A percentile compares a stretch with the other conserved stretches of the same genome.
Conservation (phyloP, 139 green algal genomes). For the Tetraselmis striata region DNA sequence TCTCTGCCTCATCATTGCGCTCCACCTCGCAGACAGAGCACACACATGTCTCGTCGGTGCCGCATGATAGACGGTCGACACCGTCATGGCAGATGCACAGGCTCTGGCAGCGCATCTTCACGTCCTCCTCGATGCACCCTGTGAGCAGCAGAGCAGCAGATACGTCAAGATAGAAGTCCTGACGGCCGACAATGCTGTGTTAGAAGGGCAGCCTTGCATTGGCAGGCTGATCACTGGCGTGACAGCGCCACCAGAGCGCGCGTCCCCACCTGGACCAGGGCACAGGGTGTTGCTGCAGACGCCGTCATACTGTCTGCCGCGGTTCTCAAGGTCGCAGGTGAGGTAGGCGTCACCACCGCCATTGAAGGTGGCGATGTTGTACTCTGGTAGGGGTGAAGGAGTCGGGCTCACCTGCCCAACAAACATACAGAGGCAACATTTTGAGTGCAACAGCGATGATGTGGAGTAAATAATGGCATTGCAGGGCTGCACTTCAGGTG, state of each 20-base stretch:
- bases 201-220: no score
- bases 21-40: background rate
- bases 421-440: no score
- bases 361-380: constrained; percentile 40
- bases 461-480: no score
- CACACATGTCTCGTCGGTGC: background rate
- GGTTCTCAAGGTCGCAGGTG: constrained; percentile 32
- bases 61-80: background rate
- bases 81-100: background rate
- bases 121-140: background rate
- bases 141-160: no score
- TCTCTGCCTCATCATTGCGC: background rate
- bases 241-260: no score
- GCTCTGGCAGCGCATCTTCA: background rate
- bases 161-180: no score
- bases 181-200: no score
- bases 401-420: no score
- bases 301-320: constrained; percentile 44
- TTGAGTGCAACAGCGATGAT: no score
- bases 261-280: background rate
- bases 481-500: no score
- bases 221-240: no score
- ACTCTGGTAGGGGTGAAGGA: constrained; percentile 5
- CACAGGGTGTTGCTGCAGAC: constrained; percentile 29
- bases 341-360: constrained; percentile 51